A percentile compares a stretch with the other conserved stretches of the same genome.
These are phyloP conservation scores for Agaricus blazei DNA, from an alignment of 768 basidiomycete species.

Conservation along the genomic window DNA sequence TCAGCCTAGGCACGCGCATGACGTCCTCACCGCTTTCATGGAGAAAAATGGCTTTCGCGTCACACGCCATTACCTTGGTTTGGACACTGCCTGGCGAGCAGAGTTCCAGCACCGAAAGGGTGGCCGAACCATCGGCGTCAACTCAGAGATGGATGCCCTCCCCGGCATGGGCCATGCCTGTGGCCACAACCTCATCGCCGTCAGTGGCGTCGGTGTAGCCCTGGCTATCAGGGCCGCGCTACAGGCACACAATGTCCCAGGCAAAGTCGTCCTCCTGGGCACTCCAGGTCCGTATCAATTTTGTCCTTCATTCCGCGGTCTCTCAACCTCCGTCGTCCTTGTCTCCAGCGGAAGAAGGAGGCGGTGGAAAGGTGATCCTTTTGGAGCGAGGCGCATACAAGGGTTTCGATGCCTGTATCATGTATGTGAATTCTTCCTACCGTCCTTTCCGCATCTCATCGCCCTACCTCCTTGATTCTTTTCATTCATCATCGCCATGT, in stretches of 20 bases:
- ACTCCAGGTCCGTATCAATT: slow-evolving; percentile 52
- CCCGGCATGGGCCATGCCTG: slow-evolving; percentile 61
- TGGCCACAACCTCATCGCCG: slow-evolving; percentile 82
- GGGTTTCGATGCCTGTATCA: slow-evolving; percentile 78
- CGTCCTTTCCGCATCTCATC: not conserved
- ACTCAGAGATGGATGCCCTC: slow-evolving; percentile 75
- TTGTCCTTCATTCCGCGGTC: not conserved
- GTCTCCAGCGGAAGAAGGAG: slow-evolving; percentile 64
- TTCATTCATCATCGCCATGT: not conserved
- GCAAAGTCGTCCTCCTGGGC: slow-evolving; percentile 69
- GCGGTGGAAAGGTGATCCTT: slow-evolving; percentile 73
- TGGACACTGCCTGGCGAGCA: slow-evolving; percentile 76
- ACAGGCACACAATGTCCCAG: slow-evolving; percentile 54
- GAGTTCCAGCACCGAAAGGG: slow-evolving; percentile 55
- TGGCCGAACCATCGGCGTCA: slow-evolving; percentile 68
- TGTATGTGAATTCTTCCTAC: slow-evolving; percentile 34
- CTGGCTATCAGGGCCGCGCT: slow-evolving; percentile 69
- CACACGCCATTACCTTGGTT: slow-evolving; percentile 62
- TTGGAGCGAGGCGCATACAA: slow-evolving; percentile 73
- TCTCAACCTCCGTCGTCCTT: slow-evolving; percentile 10
- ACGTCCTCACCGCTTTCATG: slow-evolving; percentile 66
- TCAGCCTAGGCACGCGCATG: slow-evolving; percentile 60
- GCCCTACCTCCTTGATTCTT: not conserved
- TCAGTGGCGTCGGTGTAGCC: slow-evolving; percentile 70
- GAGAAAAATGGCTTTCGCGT: slow-evolving; percentile 62